Conservation (phyloP, 1,284 basidiomycete species). For the Pseudozyma hubeiensis region DNA sequence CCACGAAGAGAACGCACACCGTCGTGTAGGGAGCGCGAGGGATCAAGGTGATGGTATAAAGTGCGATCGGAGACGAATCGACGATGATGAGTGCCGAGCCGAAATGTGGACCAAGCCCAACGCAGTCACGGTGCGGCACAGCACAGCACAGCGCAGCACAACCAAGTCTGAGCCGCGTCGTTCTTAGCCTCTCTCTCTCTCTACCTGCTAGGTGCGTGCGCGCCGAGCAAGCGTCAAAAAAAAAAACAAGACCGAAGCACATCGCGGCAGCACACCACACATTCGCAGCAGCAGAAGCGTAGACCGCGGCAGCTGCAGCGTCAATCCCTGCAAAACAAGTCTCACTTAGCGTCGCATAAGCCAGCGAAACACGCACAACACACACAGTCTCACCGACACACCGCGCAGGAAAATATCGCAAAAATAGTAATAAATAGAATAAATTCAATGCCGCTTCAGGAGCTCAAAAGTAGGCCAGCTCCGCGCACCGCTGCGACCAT, state of each 20-base stretch:
- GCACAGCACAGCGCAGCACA: background rate
- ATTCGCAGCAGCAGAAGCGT: no score
- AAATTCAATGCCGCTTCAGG: background rate
- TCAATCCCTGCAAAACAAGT: no score
- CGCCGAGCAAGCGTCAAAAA: background rate
- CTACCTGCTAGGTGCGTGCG: background rate
- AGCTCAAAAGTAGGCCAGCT: no score
- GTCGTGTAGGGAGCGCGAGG: no score
- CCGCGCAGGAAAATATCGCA: background rate
- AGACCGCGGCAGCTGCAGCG: background rate
- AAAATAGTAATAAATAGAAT: background rate
- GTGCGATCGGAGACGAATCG: constrained; percentile 3
- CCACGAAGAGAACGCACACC: no score
- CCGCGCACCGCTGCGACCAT: background rate
- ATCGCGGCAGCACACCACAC: background rate
- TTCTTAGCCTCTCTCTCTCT: background rate
- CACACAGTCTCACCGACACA: background rate
- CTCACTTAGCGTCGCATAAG: background rate
- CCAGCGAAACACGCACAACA: background rate
- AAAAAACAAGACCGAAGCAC: background rate
- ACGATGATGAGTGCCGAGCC: constrained; percentile 2
- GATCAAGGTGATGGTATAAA: background rate
- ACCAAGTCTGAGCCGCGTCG: background rate
- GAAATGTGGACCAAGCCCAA: background rate
- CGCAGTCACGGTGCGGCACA: background rate